These are phyloP conservation scores for Mycena alexandri DNA, from an alignment of 768 basidiomycete species.

Conservation along the genomic window DNA sequence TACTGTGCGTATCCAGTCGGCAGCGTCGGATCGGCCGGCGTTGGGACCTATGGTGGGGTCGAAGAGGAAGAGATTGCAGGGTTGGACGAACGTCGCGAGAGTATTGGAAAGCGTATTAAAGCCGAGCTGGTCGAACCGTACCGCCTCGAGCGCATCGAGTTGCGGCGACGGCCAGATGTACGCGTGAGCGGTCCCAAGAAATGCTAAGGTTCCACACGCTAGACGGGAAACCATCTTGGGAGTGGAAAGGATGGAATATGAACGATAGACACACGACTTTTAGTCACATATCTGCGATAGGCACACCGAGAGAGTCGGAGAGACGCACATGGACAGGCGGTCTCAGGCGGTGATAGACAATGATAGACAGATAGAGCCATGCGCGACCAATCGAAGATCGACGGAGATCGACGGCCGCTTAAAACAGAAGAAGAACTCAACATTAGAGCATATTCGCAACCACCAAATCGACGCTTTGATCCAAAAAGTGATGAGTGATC, in stretches of 20 bases:
- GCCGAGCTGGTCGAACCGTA: slow-evolving; percentile 20
- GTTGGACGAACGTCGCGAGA: slow-evolving; percentile 7
- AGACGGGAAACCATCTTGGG: slow-evolving; percentile 14
- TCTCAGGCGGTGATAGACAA: slow-evolving; percentile 2
- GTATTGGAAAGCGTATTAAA: slow-evolving; percentile 4
- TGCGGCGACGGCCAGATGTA: slow-evolving; percentile 25
- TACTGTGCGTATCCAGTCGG: slow-evolving; percentile 21
- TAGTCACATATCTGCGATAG: too few relatives aligned
- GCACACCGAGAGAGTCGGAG: too few relatives aligned
- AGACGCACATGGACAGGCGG: too few relatives aligned
- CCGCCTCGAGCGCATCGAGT: slow-evolving; percentile 26
- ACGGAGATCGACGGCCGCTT: too few relatives aligned
- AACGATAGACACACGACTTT: too few relatives aligned
- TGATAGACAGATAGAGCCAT: not conserved
- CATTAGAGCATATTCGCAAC: too few relatives aligned
- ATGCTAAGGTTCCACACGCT: not conserved
- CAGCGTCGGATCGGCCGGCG: slow-evolving; percentile 8
- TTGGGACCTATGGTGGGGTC: slow-evolving; percentile 1
- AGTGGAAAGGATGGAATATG: slow-evolving; percentile 11
- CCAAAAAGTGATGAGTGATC: too few relatives aligned
- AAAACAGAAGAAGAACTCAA: too few relatives aligned
- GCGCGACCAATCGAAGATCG: too few relatives aligned
- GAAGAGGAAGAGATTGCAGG: slow-evolving; percentile 14
- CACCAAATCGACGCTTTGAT: too few relatives aligned
- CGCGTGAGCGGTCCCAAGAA: slow-evolving; percentile 1